Percentiles rank a stretch among this genome's conserved stretches.
These are phyloP conservation scores for Centaurea solstitialis DNA, from an alignment of 129 eudicot species.

Conservation along the genomic window DNA sequence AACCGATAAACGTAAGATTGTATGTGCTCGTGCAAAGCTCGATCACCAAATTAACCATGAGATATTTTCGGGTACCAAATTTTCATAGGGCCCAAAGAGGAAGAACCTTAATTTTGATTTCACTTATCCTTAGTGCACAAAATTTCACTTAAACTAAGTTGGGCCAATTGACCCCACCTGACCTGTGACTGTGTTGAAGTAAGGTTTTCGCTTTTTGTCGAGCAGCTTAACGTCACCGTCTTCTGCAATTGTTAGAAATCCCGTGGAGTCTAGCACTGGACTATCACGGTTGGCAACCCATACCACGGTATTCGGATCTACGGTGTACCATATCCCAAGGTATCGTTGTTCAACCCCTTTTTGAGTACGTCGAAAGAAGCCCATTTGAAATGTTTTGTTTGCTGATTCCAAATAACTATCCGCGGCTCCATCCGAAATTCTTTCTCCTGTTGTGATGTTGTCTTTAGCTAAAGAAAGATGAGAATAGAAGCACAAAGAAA, in stretches of 20 bases:
- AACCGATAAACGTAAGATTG: neutral
- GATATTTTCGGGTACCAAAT: neutral
- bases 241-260: neutral
- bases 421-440: slow-evolving; percentile 15
- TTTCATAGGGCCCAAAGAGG: neutral
- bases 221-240: slow-evolving; percentile 31
- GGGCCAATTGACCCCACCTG: neutral
- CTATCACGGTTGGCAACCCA: slow-evolving; percentile 60
- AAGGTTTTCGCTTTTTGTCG: neutral
- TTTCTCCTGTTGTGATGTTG: slow-evolving; percentile 29
- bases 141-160: neutral
- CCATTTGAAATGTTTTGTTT: slow-evolving; percentile 34
- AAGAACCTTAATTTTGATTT: neutral
- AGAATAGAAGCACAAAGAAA: neutral
- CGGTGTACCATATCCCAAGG: slow-evolving; percentile 46
- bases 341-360: neutral
- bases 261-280: slow-evolving; percentile 12
- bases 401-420: slow-evolving; percentile 26
- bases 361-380: slow-evolving; percentile 37
- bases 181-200: neutral
- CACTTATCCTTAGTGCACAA: neutral
- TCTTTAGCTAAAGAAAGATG: slow-evolving; percentile 1
- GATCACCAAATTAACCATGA: neutral
- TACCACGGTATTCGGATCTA: slow-evolving; percentile 22
- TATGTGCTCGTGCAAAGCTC: neutral